phyloP scores from a whole-genome alignment of 495 filamentous ascomycete genomes.

The Lophiostoma macrostomum region DNA sequence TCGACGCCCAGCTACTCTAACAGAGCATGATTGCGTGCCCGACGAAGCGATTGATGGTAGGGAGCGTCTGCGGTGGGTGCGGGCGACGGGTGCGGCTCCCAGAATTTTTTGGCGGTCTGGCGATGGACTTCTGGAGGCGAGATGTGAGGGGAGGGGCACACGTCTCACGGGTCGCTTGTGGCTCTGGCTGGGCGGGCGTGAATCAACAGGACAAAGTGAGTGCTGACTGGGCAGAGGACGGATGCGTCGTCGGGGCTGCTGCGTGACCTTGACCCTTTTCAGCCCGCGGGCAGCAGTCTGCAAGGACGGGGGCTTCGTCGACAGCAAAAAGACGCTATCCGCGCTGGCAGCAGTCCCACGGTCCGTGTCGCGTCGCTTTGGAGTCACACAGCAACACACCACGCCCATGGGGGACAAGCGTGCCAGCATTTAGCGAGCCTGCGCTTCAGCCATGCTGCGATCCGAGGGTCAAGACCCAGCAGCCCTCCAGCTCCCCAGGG shows the following conservation, averaged over 20 bases:
- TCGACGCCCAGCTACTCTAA: constrained; percentile 19
- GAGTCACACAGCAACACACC: constrained; percentile 4
- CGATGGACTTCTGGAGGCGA: constrained; percentile 1
- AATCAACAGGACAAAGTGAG: not conserved
- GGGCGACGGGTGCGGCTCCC: not conserved
- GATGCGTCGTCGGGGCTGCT: not conserved
- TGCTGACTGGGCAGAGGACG: not conserved
- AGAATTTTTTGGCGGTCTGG: constrained; percentile 1
- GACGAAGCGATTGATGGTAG: constrained; percentile 28
- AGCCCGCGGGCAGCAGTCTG: not conserved
- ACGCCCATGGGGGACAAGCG: not conserved
- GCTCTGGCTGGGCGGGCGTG: not conserved
- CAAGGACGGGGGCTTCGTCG: constrained; percentile 4
- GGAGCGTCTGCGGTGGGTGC: constrained; percentile 16
- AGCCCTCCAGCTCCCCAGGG: no score
- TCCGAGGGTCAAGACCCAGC: no score
- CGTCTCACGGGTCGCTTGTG: not conserved
- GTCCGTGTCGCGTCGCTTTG: not conserved
- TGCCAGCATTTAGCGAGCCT: no score
- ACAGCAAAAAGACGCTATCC: constrained; percentile 6
- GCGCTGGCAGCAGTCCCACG: not conserved
- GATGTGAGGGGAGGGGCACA: constrained; percentile 1
- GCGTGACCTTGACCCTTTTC: constrained; percentile 14
- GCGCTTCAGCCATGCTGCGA: no score
- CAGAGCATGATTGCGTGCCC: constrained; percentile 21